Conservation (phyloP, 495 filamentous ascomycete species). For the Penicillium coffeae region DNA sequence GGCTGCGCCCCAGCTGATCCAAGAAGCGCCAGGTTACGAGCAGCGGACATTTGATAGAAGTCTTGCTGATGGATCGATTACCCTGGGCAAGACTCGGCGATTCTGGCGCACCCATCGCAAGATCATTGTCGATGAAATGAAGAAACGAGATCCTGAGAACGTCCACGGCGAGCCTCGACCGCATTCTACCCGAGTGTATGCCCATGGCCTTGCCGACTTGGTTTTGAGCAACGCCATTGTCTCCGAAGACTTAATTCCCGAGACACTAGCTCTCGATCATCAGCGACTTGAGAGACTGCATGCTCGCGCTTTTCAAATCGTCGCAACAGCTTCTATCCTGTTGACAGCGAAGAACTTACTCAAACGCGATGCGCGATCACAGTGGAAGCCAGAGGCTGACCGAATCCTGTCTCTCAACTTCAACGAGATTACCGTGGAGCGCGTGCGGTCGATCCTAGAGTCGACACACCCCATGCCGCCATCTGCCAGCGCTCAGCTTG, state of each 20-base stretch:
- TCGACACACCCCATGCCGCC: conserved; percentile 75
- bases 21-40: conserved; percentile 79
- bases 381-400: conserved; percentile 84
- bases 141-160: conserved; percentile 68
- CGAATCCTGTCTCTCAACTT: conserved; percentile 63
- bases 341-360: conserved; percentile 93
- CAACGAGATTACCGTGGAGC: conserved; percentile 52
- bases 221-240: conserved; percentile 58
- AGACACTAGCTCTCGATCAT: conserved; percentile 79
- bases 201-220: conserved; percentile 64
- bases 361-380: conserved; percentile 82
- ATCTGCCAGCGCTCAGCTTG: conserved; percentile 40
- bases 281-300: conserved; percentile 66
- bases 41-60: conserved; percentile 68
- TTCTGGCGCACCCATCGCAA: conserved; percentile 71
- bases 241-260: conserved; percentile 61
- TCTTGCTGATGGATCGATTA: conserved; percentile 60
- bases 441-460: conserved; percentile 75
- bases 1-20: conserved; percentile 74
- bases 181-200: conserved; percentile 64
- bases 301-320: conserved; percentile 64
- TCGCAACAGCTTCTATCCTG: conserved; percentile 76
- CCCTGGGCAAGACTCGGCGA: conserved; percentile 52
- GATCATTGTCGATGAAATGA: conserved; percentile 66
- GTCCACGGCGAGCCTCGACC: conserved; percentile 46